Evolutionary conservation across 2,329 filamentous ascomycete genomes (phyloP), one percentile per base, ranked within the genome.

Genomic region (Penicillium psychrosexuale): DNA sequence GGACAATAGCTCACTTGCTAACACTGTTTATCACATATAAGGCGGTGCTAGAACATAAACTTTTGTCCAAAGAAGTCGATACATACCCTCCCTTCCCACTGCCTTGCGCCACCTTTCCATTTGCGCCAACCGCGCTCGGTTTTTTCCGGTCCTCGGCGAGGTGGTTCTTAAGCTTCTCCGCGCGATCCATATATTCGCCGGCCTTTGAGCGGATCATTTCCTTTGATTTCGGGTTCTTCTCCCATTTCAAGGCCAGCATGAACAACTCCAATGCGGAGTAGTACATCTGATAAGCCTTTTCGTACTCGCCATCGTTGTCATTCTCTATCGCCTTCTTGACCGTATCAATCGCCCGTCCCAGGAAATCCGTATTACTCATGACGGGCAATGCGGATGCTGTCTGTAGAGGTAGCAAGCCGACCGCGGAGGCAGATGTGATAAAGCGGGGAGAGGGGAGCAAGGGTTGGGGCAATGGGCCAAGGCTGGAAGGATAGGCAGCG

Each of bases 191-290:
- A 81, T 99, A 99, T 72, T 97, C 93, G 66, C 82, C 89, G 19
- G 92, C 91, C 80, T 97, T 97, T 66, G 89, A 86, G 65, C 94
- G 88, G 75, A 99, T 97, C 84, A 96, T 96, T 72, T 95, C 91
- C 80, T 97, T 97, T 61, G 91, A 92, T 67, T 92, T 93, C 61
- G 89, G 86, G 78, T 97, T 97, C 84, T 97, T 99, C 80, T 99
- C 94, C 93, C 93, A 99, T 81, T 99, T 99, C 57, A 99, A 83
- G 33, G 94, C 94, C 58, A 97, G 89, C 89, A 99, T 96, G 81
- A 97, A 99, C 55, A 97, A 85, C 77, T 99, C 93, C 66, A 99
- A 89, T 48, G 93, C 88, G 65, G 91, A 87, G 80, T 96, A 97
- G 84, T 99, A 99, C 60, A 89, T 83, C 72, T 96, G 90, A 75